These are phyloP conservation scores for Lentinus brumalis DNA, from an alignment of 768 basidiomycete species.

Conservation along the genomic window DNA sequence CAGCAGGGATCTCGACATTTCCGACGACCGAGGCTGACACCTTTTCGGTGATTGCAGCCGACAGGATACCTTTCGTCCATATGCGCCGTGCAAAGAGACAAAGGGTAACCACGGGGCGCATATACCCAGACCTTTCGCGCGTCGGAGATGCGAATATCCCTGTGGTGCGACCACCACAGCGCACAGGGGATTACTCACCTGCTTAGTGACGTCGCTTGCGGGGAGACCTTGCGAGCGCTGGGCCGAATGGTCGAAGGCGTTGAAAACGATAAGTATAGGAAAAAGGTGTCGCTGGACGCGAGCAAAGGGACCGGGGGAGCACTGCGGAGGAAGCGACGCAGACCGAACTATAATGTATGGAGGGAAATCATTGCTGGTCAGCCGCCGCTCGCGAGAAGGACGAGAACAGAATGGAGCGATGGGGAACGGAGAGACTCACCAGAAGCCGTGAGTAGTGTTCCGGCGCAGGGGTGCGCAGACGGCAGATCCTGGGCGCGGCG, in stretches of 20 bases:
- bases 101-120: too few relatives aligned
- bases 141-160: too few relatives aligned
- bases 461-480: conserved; percentile 9
- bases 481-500: conserved; percentile 12
- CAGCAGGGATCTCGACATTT: too few relatives aligned
- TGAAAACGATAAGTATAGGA: conserved; percentile 18
- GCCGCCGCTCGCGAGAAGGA: background rate
- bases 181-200: conserved; percentile 3
- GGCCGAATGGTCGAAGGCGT: conserved; percentile 8
- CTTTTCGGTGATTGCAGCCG: too few relatives aligned
- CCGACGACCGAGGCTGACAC: too few relatives aligned
- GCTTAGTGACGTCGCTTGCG: conserved; percentile 12
- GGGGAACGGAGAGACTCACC: conserved; percentile 1
- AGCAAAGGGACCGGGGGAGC: conserved; percentile 13
- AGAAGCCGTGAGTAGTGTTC: conserved; percentile 4
- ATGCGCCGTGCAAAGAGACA: too few relatives aligned
- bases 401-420: background rate
- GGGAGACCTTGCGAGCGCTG: background rate
- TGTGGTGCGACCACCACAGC: background rate
- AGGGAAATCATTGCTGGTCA: background rate
- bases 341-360: conserved; percentile 1
- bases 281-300: conserved; percentile 17
- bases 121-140: too few relatives aligned
- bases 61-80: too few relatives aligned
- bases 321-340: background rate